These are phyloP conservation scores for Rosa chinensis DNA, from an alignment of 306 rosid species.

Conservation along the genomic window DNA sequence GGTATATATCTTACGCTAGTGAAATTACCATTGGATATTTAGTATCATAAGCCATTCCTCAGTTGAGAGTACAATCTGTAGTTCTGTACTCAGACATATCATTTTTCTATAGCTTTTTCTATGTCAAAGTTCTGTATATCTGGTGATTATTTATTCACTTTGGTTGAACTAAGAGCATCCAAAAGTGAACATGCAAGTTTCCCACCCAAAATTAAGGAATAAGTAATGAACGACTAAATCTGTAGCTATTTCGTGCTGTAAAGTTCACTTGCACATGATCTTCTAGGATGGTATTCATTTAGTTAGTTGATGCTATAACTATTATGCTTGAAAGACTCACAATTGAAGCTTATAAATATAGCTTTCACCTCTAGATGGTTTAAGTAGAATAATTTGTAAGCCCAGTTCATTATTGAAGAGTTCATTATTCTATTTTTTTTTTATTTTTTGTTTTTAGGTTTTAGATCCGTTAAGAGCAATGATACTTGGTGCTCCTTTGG, in stretches of 20 bases:
- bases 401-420: neutral
- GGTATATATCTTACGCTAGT: conserved; percentile 35
- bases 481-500: conserved; percentile 79
- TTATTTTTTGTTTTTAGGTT: conserved; percentile 44
- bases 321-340: neutral
- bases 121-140: neutral
- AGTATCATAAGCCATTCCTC: neutral
- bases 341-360: conserved; percentile 1
- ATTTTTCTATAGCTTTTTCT: neutral
- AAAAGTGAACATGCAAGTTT: neutral
- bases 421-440: neutral
- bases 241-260: neutral
- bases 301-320: neutral
- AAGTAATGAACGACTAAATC: neutral
- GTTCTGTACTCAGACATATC: neutral
- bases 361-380: neutral
- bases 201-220: neutral
- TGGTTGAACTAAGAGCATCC: conserved; percentile 4
- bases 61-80: neutral
- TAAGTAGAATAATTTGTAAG: neutral
- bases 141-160: neutral
- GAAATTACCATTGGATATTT: neutral
- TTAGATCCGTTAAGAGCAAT: conserved; percentile 96
- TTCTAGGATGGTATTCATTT: neutral
- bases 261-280: neutral